Percentiles rank a stretch among this genome's conserved stretches.
Evolutionary conservation across 805 yeast genomes (phyloP).

Genomic region (Candida sithepensis): DNA sequence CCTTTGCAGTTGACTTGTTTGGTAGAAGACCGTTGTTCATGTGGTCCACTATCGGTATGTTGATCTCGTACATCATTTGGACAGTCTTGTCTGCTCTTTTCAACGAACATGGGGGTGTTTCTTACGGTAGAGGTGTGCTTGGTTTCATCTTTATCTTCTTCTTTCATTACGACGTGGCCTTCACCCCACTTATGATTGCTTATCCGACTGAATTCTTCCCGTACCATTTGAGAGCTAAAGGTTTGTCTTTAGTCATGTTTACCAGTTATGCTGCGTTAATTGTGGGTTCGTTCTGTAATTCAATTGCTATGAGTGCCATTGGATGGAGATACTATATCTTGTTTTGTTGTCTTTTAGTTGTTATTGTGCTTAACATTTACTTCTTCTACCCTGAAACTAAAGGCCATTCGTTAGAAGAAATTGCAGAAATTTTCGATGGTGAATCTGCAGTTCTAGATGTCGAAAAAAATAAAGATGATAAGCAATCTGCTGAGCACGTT

Average conservation of each 20-base stretch:
- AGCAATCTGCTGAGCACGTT: slow-evolving; percentile 12
- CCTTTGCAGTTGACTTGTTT: slow-evolving; percentile 25
- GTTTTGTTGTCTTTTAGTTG: slow-evolving; percentile 30
- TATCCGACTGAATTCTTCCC: slow-evolving; percentile 49
- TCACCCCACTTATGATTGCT: slow-evolving; percentile 42
- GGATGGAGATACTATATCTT: slow-evolving; percentile 36
- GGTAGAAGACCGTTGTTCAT: slow-evolving; percentile 37
- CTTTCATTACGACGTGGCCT: slow-evolving; percentile 38
- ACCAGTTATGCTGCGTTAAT: slow-evolving; percentile 12
- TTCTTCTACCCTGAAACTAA: slow-evolving; percentile 62
- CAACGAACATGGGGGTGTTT: neutral
- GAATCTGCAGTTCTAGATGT: slow-evolving; percentile 5
- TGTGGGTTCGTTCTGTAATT: slow-evolving; percentile 20
- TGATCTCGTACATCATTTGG: slow-evolving; percentile 37
- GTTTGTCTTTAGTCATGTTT: slow-evolving; percentile 43
- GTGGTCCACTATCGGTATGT: slow-evolving; percentile 34
- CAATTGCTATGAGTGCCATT: slow-evolving; percentile 36
- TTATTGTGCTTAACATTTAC: slow-evolving; percentile 20
- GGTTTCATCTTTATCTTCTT: slow-evolving; percentile 26
- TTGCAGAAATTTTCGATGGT: slow-evolving; percentile 48
- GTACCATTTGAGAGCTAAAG: slow-evolving; percentile 52
- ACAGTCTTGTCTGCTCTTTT: slow-evolving; percentile 42
- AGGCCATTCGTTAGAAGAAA: slow-evolving; percentile 57
- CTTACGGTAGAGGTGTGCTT: slow-evolving; percentile 12
- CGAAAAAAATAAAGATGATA: slow-evolving; percentile 6